Evolutionary conservation across 306 rosid species (phyloP).

Genomic region (Inga oerstediana): DNA sequence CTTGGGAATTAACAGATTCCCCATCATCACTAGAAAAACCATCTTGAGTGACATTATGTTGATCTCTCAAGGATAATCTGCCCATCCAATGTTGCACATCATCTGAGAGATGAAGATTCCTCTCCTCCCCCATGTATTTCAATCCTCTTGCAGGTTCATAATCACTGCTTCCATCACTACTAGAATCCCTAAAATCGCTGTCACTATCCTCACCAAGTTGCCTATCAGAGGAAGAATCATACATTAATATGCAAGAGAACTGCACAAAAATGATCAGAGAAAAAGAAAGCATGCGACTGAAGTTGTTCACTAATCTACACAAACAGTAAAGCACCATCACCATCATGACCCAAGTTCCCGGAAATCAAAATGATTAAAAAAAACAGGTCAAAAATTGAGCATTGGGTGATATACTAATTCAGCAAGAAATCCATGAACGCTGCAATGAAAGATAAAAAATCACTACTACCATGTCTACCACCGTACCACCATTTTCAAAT

Average conservation of each 20-base stretch:
- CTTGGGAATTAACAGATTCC: conserved; percentile 64
- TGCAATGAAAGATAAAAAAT: background rate
- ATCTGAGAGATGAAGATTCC: conserved; percentile 43
- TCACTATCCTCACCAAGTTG: conserved; percentile 83
- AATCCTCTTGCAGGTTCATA: conserved; percentile 58
- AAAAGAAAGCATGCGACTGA: background rate
- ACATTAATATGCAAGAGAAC: conserved; percentile 3
- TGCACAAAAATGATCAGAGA: background rate
- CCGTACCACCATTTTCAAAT: conserved; percentile 13
- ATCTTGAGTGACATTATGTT: conserved; percentile 53
- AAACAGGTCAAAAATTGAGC: background rate
- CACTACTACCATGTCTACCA: background rate
- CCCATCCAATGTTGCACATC: conserved; percentile 56
- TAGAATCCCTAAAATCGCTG: conserved; percentile 82
- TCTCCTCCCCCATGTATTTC: conserved; percentile 51
- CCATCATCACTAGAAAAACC: conserved; percentile 89
- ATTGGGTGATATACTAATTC: background rate
- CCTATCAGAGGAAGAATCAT: conserved; percentile 48
- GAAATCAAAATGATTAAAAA: background rate
- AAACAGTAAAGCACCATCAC: background rate
- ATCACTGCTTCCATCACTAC: conserved; percentile 91
- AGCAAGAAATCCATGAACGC: background rate
- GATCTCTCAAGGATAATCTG: conserved; percentile 63
- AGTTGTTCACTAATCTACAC: background rate
- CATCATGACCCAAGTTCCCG: background rate